A percentile compares a stretch with the other conserved stretches of the same genome.
These are phyloP conservation scores for Colletotrichum sp. DNA, from an alignment of 2,329 filamentous ascomycete species.

Conservation along the genomic window DNA sequence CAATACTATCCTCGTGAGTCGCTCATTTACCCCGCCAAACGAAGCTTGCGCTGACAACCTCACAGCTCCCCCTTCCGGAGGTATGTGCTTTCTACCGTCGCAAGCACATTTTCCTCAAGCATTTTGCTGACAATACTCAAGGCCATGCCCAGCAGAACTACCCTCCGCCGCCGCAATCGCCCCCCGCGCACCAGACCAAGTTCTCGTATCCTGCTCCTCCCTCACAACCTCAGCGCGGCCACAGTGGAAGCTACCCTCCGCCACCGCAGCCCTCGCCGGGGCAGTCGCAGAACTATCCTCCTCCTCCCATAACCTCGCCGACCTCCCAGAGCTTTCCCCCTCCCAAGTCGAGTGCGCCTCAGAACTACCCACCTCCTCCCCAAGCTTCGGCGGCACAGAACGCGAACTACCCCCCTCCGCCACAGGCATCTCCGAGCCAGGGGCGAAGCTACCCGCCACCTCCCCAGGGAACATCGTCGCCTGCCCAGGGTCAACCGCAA, in stretches of 20 bases:
- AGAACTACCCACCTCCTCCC: slow-evolving; percentile 30
- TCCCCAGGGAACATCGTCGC: slow-evolving; percentile 14
- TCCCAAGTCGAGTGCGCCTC: slow-evolving; percentile 31
- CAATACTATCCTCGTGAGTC: slow-evolving; percentile 20
- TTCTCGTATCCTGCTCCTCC: slow-evolving; percentile 51
- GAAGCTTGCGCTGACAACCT: slow-evolving; percentile 6
- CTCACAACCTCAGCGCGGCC: slow-evolving; percentile 19
- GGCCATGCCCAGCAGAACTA: slow-evolving; percentile 40
- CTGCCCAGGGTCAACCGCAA: slow-evolving; percentile 25
- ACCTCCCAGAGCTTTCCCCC: slow-evolving; percentile 23
- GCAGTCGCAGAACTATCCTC: slow-evolving; percentile 24
- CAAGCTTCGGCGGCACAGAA: slow-evolving; percentile 12
- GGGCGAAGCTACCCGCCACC: slow-evolving; percentile 25
- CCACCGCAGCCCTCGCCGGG: slow-evolving; percentile 27
- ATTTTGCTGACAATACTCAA: slow-evolving; percentile 8
- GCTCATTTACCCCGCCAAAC: not conserved
- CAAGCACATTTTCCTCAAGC: not conserved
- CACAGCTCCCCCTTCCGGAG: slow-evolving; percentile 16
- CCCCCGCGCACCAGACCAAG: slow-evolving; percentile 48
- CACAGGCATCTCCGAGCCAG: slow-evolving; percentile 12
- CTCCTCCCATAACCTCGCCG: slow-evolving; percentile 28
- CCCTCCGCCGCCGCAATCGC: slow-evolving; percentile 51
- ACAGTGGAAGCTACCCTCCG: slow-evolving; percentile 31
- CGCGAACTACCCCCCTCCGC: slow-evolving; percentile 12
- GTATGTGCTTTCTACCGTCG: not conserved